Evolutionary conservation across 352 stramenopile species (phyloP).

Genomic region (Blastocystis sp.): DNA sequence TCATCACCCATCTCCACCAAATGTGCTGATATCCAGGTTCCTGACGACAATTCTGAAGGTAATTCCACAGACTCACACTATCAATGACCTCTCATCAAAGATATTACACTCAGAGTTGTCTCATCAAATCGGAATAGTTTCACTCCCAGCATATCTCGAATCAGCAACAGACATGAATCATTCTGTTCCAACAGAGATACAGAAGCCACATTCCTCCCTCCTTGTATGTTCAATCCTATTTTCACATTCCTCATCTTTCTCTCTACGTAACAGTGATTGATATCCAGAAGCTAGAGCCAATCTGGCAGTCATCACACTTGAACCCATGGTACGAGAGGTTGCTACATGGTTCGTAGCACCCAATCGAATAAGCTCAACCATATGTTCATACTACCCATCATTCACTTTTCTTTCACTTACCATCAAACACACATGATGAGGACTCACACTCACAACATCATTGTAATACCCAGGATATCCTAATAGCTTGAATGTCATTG

Average conservation of each 20-base stretch:
- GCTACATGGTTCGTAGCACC: not conserved
- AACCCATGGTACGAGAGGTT: not conserved
- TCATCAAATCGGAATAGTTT: conserved; percentile 2
- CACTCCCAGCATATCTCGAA: not conserved
- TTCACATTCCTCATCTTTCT: not conserved
- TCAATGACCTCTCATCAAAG: not conserved
- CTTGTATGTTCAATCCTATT: not conserved
- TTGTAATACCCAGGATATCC: not conserved
- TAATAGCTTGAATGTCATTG: not conserved
- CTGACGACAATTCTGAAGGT: not conserved
- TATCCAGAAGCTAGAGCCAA: not conserved
- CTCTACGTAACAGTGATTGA: not conserved
- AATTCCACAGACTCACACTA: not conserved
- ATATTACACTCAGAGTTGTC: not conserved
- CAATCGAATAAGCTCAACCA: not conserved
- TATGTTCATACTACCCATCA: conserved; percentile 12
- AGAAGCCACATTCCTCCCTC: not conserved
- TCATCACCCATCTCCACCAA: not conserved
- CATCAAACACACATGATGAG: not conserved
- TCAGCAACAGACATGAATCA: not conserved
- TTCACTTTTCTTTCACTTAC: not conserved
- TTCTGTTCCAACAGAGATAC: not conserved
- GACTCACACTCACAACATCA: not conserved
- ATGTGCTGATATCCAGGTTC: not conserved
- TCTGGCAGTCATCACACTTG: not conserved